A percentile compares a stretch with the other conserved stretches of the same genome.
phyloP scores from a whole-genome alignment of 2,329 filamentous ascomycete species.

The Cladosporium sp. region DNA sequence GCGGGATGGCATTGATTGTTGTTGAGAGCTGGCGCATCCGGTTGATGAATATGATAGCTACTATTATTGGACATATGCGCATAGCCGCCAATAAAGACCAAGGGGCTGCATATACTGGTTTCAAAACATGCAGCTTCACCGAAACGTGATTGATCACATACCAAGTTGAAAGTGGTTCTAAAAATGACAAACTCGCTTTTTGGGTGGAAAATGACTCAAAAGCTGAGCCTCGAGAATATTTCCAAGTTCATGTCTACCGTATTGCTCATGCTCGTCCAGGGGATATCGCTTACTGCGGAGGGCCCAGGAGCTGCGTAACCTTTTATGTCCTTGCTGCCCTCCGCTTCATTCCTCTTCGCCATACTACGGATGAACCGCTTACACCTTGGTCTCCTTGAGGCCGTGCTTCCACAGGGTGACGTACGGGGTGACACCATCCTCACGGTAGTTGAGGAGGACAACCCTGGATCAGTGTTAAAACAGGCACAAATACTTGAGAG shows the following conservation, averaged over 20 bases:
- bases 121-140: background rate
- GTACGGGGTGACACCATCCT: constrained; percentile 89
- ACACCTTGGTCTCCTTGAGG: constrained; percentile 86
- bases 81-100: background rate
- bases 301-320: background rate
- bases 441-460: constrained; percentile 93
- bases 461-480: constrained; percentile 53
- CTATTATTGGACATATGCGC: background rate
- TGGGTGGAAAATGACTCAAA: constrained; percentile 8
- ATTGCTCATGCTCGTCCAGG: constrained; percentile 11
- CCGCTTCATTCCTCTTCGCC: constrained; percentile 1
- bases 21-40: background rate
- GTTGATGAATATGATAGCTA: too few relatives aligned
- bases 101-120: background rate
- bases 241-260: constrained; percentile 12
- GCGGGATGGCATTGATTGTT: constrained; percentile 2
- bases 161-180: background rate
- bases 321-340: background rate
- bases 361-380: constrained; percentile 33
- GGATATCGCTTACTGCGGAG: constrained; percentile 11
- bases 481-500: too few relatives aligned
- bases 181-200: constrained; percentile 7
- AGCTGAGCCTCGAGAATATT: constrained; percentile 10
- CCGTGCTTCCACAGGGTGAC: constrained; percentile 95
- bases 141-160: background rate